Evolutionary conservation across 441 rosid species (phyloP).

Genomic region (Pelargonium citronellum): DNA sequence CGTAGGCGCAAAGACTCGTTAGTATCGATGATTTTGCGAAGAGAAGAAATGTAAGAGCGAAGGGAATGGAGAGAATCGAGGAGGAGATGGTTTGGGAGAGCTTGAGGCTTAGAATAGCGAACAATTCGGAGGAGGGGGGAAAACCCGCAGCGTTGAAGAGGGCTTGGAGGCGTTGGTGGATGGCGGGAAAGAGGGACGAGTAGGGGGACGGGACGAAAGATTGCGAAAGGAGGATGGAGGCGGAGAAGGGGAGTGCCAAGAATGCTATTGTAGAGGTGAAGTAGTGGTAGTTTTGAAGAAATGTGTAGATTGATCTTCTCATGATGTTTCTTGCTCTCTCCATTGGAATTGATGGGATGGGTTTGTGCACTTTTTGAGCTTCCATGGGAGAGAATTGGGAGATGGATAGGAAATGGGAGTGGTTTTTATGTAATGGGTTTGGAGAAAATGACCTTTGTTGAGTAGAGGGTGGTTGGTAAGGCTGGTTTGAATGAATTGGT

Average conservation of each 20-base stretch:
- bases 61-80: constrained; percentile 51
- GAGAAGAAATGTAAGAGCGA: constrained; percentile 63
- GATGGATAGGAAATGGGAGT: neutral
- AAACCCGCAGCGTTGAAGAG: constrained; percentile 65
- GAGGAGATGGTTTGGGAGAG: constrained; percentile 66
- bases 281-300: constrained; percentile 54
- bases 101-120: constrained; percentile 51
- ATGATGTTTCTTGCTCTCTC: constrained; percentile 43
- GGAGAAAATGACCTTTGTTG: too few relatives aligned
- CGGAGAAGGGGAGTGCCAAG: constrained; percentile 52
- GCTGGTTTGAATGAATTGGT: constrained; percentile 20
- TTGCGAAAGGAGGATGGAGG: constrained; percentile 55
- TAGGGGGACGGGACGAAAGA: too few relatives aligned
- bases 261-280: constrained; percentile 49
- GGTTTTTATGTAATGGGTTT: too few relatives aligned
- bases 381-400: neutral
- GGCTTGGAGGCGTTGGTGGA: constrained; percentile 34
- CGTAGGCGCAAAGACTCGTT: constrained; percentile 24
- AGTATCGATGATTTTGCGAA: constrained; percentile 59
- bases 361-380: too few relatives aligned
- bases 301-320: constrained; percentile 56
- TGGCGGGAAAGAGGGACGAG: constrained; percentile 32
- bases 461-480: constrained; percentile 15
- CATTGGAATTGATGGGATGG: constrained; percentile 43
- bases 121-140: constrained; percentile 57